Conservation (phyloP, 139 green algal genomes). For the Microglena sp. region DNA sequence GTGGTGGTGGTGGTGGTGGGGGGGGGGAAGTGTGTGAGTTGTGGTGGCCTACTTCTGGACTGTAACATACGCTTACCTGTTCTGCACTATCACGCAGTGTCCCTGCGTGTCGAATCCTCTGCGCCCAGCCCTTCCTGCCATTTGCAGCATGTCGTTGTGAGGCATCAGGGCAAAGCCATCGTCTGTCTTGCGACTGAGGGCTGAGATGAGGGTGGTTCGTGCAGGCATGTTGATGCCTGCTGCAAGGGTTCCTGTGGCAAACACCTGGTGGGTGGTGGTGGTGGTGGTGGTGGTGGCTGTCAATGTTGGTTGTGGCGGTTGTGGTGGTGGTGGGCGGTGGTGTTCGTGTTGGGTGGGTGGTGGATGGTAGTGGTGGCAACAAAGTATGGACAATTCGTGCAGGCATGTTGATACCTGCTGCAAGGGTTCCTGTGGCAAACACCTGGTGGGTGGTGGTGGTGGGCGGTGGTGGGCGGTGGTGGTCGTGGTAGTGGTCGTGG, state of each 20-base stretch:
- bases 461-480: too few relatives aligned
- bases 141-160: slow-evolving; percentile 87
- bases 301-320: too few relatives aligned
- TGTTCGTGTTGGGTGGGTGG: background rate
- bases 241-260: slow-evolving; percentile 94
- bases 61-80: slow-evolving; percentile 17
- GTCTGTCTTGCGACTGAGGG: slow-evolving; percentile 54
- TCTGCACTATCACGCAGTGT: slow-evolving; percentile 66
- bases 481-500: background rate
- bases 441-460: too few relatives aligned
- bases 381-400: slow-evolving; percentile 44
- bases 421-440: slow-evolving; percentile 92
- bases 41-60: too few relatives aligned
- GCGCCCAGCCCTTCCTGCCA: slow-evolving; percentile 71
- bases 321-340: background rate
- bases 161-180: slow-evolving; percentile 41
- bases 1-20: too few relatives aligned
- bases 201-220: slow-evolving; percentile 73
- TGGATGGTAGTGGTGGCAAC: background rate
- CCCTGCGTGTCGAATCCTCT: slow-evolving; percentile 70
- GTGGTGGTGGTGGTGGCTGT: too few relatives aligned
- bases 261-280: slow-evolving; percentile 59
- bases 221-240: slow-evolving; percentile 98
- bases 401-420: slow-evolving; percentile 97
- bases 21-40: too few relatives aligned